phyloP scores from a whole-genome alignment of 441 rosid species.

The Melianthus villosus region DNA sequence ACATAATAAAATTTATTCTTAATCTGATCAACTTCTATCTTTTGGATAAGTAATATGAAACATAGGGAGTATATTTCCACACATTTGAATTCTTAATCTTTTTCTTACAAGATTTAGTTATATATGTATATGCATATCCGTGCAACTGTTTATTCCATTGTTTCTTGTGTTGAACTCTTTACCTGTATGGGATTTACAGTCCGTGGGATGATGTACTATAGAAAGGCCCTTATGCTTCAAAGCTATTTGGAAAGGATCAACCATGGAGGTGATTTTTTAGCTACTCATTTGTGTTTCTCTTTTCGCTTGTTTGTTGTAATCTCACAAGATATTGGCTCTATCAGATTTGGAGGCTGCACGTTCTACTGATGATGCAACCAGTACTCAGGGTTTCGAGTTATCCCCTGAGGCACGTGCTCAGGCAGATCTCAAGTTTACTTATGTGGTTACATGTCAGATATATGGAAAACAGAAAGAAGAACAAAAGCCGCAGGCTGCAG shows the following conservation, averaged over 20 bases:
- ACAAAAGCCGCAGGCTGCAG: constrained; percentile 84
- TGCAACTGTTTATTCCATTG: too few relatives aligned
- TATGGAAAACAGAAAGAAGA: constrained; percentile 98
- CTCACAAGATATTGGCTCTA: constrained; percentile 13
- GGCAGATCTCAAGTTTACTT: constrained; percentile 86
- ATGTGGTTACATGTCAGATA: constrained; percentile 92
- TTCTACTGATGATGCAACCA: constrained; percentile 31
- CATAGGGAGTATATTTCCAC: too few relatives aligned
- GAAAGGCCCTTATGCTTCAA: constrained; percentile 96
- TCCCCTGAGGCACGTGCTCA: constrained; percentile 88
- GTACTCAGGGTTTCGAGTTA: constrained; percentile 70
- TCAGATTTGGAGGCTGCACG: constrained; percentile 56
- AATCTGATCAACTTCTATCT: too few relatives aligned
- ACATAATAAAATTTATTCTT: too few relatives aligned
- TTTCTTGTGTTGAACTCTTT: constrained; percentile 7
- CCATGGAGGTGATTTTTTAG: constrained; percentile 45
- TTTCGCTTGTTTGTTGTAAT: constrained; percentile 7
- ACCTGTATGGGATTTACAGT: constrained; percentile 31
- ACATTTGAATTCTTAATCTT: too few relatives aligned
- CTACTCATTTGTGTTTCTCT: constrained; percentile 1
- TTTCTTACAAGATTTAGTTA: too few relatives aligned
- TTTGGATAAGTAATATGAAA: too few relatives aligned
- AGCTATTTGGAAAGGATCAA: constrained; percentile 61
- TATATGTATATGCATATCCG: too few relatives aligned
- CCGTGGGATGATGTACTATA: constrained; percentile 99